Conservation (phyloP, 2,329 filamentous ascomycete species). For the Pseudogymnoascus verrucosus region DNA sequence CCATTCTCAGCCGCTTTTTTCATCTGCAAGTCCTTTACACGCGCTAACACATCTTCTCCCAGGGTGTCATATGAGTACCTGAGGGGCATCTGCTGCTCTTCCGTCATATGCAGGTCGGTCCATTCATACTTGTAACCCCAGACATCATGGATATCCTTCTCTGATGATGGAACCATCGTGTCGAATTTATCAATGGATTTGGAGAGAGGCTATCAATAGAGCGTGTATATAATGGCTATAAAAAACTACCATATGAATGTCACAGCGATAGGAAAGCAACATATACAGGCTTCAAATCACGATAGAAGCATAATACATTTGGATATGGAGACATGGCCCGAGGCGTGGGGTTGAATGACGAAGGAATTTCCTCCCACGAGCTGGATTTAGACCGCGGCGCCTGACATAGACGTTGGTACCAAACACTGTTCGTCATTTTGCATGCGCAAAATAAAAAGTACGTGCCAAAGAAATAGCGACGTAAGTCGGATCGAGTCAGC, state of each 20-base stretch:
- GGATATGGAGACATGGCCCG: not conserved
- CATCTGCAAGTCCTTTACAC: not conserved
- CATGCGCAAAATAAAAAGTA: not conserved
- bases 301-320: not conserved
- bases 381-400: not conserved
- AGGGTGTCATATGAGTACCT: slow-evolving; percentile 59
- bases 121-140: slow-evolving; percentile 62
- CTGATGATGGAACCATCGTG: not conserved
- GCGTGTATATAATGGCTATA: not conserved
- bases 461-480: not conserved
- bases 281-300: not conserved
- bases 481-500: not conserved
- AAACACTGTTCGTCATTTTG: not conserved
- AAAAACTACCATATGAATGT: not conserved
- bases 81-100: slow-evolving; percentile 47
- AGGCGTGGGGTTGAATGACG: slow-evolving; percentile 1
- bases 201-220: not conserved
- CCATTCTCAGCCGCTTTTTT: slow-evolving; percentile 2
- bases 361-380: not conserved
- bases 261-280: not conserved
- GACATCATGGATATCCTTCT: slow-evolving; percentile 2
- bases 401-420: not conserved
- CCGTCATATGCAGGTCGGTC: slow-evolving; percentile 52
- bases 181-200: not conserved
- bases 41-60: slow-evolving; percentile 43